phyloP scores from a whole-genome alignment of 176 grass and related monocot species.

The Zoysia japonica region DNA sequence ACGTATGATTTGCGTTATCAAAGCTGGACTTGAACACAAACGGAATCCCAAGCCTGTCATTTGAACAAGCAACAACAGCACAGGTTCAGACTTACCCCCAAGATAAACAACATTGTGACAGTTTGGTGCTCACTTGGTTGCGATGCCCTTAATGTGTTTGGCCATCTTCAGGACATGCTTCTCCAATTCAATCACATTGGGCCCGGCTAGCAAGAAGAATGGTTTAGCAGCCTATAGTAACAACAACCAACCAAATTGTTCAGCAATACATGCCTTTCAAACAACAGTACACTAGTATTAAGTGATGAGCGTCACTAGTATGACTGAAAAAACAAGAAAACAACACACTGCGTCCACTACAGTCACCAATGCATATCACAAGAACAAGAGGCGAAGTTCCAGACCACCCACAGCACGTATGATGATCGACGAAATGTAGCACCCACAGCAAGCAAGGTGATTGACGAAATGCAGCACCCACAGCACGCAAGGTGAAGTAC shows the following conservation, averaged over 20 bases:
- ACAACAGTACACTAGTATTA: neutral
- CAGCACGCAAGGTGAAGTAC: neutral
- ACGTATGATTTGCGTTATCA: conserved; percentile 96
- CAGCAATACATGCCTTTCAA: neutral
- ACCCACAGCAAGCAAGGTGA: conserved; percentile 2
- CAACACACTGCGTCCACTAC: neutral
- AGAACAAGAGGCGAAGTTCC: neutral
- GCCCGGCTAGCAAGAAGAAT: conserved; percentile 85
- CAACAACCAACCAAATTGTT: conserved; percentile 30
- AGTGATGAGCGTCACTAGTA: neutral
- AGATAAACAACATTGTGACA: neutral
- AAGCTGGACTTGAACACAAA: conserved; percentile 97
- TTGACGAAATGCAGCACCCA: conserved; percentile 44
- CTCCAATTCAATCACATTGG: conserved; percentile 95
- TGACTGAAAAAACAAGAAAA: neutral
- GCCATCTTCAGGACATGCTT: conserved; percentile 91
- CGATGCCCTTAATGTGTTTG: conserved; percentile 69
- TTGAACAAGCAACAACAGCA: conserved; percentile 6
- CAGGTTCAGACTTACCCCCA: neutral
- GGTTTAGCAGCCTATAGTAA: conserved; percentile 73
- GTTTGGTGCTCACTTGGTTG: conserved; percentile 62
- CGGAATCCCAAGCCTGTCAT: conserved; percentile 70
- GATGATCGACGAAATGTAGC: conserved; percentile 51
- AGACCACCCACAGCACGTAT: neutral
- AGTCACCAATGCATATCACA: neutral